Evolutionary conservation across 495 filamentous ascomycete species (phyloP).

Genomic region (Xylaria scruposa): DNA sequence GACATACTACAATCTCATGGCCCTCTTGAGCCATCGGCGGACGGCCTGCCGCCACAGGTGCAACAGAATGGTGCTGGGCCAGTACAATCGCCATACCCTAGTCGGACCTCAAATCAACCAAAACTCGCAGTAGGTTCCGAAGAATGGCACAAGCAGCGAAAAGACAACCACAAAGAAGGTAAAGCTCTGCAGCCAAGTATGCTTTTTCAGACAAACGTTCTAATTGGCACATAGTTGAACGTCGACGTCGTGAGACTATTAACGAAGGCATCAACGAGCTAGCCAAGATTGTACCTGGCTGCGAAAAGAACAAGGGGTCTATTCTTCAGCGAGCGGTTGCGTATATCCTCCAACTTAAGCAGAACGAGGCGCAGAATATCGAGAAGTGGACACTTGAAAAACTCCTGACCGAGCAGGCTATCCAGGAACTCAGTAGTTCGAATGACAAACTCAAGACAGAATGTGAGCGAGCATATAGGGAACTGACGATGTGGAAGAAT

Average conservation of each 20-base stretch:
- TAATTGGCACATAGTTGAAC: slow-evolving; percentile 71
- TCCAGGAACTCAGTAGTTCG: slow-evolving; percentile 83
- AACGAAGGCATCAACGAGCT: slow-evolving; percentile 99
- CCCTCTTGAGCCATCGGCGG: slow-evolving; percentile 44
- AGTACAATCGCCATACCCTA: slow-evolving; percentile 39
- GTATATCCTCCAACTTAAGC: slow-evolving; percentile 92
- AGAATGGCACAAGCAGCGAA: slow-evolving; percentile 96
- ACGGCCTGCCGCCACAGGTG: slow-evolving; percentile 32
- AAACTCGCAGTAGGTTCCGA: slow-evolving; percentile 95
- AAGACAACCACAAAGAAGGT: slow-evolving; percentile 99
- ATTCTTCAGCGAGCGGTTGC: slow-evolving; percentile 92
- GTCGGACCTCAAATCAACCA: slow-evolving; percentile 32
- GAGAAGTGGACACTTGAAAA: slow-evolving; percentile 98
- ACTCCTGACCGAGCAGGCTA: slow-evolving; percentile 91
- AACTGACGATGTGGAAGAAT: slow-evolving; percentile 85
- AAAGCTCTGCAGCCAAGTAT: slow-evolving; percentile 36
- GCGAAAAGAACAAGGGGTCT: slow-evolving; percentile 98
- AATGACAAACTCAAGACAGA: slow-evolving; percentile 91
- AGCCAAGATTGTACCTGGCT: slow-evolving; percentile 95
- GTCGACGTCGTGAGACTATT: slow-evolving; percentile 96
- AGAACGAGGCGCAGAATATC: slow-evolving; percentile 90
- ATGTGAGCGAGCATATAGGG: slow-evolving; percentile 72
- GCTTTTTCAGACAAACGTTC: slow-evolving; percentile 1
- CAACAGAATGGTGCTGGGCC: slow-evolving; percentile 38
- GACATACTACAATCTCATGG: slow-evolving; percentile 48